A percentile compares a stretch with the other conserved stretches of the same genome.
Conservation (phyloP, 345 rosid genomes). For the Pugionium cornutum region DNA sequence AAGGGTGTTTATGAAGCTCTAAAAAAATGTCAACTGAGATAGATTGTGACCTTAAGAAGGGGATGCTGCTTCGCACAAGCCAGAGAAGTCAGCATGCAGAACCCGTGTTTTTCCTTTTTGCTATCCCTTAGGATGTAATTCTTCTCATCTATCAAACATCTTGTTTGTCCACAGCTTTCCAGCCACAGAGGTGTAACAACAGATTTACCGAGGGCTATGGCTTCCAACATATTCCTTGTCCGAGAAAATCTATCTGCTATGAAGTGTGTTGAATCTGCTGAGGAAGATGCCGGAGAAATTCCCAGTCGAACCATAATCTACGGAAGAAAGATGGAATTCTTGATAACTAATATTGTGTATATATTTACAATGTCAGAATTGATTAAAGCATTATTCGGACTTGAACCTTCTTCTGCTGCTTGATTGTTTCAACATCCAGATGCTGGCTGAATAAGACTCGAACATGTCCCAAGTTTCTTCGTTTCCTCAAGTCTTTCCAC, state of each 20-base stretch:
- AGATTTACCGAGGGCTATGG: constrained; percentile 72
- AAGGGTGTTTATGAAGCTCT: constrained; percentile 5
- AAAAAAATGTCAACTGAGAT: constrained; percentile 13
- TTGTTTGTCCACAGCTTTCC: constrained; percentile 60
- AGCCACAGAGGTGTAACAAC: constrained; percentile 81
- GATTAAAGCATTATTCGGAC: neutral
- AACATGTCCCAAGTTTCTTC: constrained; percentile 47
- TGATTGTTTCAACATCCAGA: constrained; percentile 56
- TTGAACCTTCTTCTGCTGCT: constrained; percentile 70
- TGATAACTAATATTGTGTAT: neutral
- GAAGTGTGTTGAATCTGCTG: constrained; percentile 71
- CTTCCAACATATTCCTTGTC: constrained; percentile 81
- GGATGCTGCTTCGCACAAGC: constrained; percentile 55
- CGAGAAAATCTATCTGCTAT: constrained; percentile 65
- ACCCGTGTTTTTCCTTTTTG: constrained; percentile 72
- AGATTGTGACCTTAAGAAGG: constrained; percentile 60
- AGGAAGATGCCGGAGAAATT: constrained; percentile 55
- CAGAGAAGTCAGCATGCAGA: constrained; percentile 61
- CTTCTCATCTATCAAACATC: constrained; percentile 73
- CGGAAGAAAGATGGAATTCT: constrained; percentile 14
- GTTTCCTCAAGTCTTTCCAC: constrained; percentile 55
- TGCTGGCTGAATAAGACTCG: constrained; percentile 70
- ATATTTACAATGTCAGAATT: neutral
- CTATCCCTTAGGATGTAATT: constrained; percentile 61
- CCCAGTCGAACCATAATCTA: constrained; percentile 62